Percentiles rank a stretch among this genome's conserved stretches.
These are phyloP conservation scores for Penicillium olsonii DNA, from an alignment of 2,329 filamentous ascomycete species.

Conservation along the genomic window DNA sequence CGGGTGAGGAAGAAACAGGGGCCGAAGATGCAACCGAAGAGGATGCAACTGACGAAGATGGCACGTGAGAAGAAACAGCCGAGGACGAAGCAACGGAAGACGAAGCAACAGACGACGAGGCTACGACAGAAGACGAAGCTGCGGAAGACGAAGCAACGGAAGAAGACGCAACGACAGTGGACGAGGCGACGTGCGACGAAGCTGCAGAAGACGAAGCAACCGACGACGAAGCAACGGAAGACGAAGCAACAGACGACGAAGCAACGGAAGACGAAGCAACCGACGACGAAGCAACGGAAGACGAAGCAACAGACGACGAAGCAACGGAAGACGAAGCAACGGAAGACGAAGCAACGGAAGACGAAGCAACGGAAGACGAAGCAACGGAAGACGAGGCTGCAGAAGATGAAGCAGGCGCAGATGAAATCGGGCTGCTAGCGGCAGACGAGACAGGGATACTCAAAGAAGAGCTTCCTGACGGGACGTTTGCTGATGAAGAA, in stretches of 20 bases:
- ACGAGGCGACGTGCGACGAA: background rate
- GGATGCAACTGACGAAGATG: slow-evolving; percentile 2
- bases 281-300: background rate
- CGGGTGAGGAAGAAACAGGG: background rate
- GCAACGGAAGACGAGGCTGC: background rate
- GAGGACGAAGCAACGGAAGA: background rate
- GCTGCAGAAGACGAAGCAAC: background rate
- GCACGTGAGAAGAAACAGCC: background rate
- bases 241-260: background rate
- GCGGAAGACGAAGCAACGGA: slow-evolving; percentile 4
- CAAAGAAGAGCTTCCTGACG: background rate
- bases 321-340: background rate
- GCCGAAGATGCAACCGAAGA: background rate
- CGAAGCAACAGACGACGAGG: background rate
- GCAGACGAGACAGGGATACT: background rate
- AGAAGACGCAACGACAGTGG: background rate
- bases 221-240: background rate
- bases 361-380: background rate
- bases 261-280: background rate
- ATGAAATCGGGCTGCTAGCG: background rate
- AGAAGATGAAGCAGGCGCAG: background rate
- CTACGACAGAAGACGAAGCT: background rate
- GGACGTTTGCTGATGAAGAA: background rate
- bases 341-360: background rate
- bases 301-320: background rate